Conservation (phyloP, 2,329 filamentous ascomycete genomes). For the Pseudogymnoascus sp. region DNA sequence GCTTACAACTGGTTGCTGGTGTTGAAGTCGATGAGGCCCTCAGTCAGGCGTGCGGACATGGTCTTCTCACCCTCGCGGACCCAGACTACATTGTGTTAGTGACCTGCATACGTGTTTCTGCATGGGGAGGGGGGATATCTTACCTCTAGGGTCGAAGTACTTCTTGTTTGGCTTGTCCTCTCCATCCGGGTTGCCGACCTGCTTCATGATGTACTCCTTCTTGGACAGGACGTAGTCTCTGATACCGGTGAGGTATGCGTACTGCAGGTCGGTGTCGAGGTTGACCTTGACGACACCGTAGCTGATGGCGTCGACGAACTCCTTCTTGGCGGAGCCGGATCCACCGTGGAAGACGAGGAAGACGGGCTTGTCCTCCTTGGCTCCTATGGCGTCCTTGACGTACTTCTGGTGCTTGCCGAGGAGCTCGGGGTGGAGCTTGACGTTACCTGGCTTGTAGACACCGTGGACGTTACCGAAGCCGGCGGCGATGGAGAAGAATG, state of each 20-base stretch:
- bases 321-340: conserved; percentile 81
- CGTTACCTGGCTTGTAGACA: conserved; percentile 97
- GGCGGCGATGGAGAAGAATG: conserved; percentile 96
- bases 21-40: conserved; percentile 89
- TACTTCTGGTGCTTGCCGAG: conserved; percentile 93
- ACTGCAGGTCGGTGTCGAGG: conserved; percentile 96
- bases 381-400: conserved; percentile 71
- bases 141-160: conserved; percentile 55
- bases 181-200: conserved; percentile 93
- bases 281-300: conserved; percentile 99
- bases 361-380: conserved; percentile 78
- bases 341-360: conserved; percentile 99
- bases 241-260: conserved; percentile 85
- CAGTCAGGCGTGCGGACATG: conserved; percentile 74
- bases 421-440: conserved; percentile 92
- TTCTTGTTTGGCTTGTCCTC: conserved; percentile 99
- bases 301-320: conserved; percentile 81
- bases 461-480: conserved; percentile 99
- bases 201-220: conserved; percentile 83
- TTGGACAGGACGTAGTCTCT: conserved; percentile 91
- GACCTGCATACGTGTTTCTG: conserved; percentile 5
- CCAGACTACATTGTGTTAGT: conserved; percentile 67
- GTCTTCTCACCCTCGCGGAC: conserved; percentile 96
- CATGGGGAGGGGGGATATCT: neutral
- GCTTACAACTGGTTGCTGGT: conserved; percentile 67